phyloP scores from a whole-genome alignment of 768 basidiomycete species.

The Rhodotorula graminis region DNA sequence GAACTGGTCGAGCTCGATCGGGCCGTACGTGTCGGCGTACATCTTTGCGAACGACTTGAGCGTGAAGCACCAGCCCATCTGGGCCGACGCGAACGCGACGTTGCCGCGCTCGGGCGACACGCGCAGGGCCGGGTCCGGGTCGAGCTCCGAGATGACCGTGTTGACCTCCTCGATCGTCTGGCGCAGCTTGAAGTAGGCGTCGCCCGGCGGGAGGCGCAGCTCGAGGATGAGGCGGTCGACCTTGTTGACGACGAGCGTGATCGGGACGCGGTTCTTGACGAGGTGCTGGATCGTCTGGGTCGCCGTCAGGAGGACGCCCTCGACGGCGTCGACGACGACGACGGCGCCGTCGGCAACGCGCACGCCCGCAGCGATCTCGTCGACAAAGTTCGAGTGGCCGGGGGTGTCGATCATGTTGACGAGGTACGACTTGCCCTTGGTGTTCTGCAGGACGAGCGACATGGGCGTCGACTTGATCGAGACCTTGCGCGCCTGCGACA shows the following conservation, averaged over 20 bases:
- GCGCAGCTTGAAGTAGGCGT: slow-evolving; percentile 98
- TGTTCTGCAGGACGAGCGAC: slow-evolving; percentile 80
- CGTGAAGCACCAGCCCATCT: slow-evolving; percentile 98
- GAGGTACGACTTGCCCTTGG: slow-evolving; percentile 84
- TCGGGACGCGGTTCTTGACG: slow-evolving; percentile 24
- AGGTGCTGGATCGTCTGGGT: slow-evolving; percentile 37
- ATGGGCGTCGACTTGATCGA: slow-evolving; percentile 97
- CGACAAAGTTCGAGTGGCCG: slow-evolving; percentile 97
- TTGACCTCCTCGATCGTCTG: slow-evolving; percentile 99
- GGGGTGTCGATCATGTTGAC: slow-evolving; percentile 94
- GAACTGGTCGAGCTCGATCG: slow-evolving; percentile 76
- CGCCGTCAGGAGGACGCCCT: slow-evolving; percentile 62
- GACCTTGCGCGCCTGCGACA: slow-evolving; percentile 81
- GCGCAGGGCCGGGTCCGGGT: slow-evolving; percentile 80
- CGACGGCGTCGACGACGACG: slow-evolving; percentile 94
- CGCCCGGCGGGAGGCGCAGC: slow-evolving; percentile 85
- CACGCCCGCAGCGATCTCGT: slow-evolving; percentile 85
- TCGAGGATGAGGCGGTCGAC: slow-evolving; percentile 95
- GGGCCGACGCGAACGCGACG: slow-evolving; percentile 92
- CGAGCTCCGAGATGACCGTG: slow-evolving; percentile 79
- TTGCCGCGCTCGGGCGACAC: slow-evolving; percentile 93
- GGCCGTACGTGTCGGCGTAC: slow-evolving; percentile 87
- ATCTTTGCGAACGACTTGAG: slow-evolving; percentile 88
- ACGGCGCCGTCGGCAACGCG: slow-evolving; percentile 85
- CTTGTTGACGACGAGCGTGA: slow-evolving; percentile 82